Percentiles rank a stretch among this genome's conserved stretches.
Evolutionary conservation across 2,329 filamentous ascomycete genomes (phyloP).

Genomic region (Xylaria arbuscula): DNA sequence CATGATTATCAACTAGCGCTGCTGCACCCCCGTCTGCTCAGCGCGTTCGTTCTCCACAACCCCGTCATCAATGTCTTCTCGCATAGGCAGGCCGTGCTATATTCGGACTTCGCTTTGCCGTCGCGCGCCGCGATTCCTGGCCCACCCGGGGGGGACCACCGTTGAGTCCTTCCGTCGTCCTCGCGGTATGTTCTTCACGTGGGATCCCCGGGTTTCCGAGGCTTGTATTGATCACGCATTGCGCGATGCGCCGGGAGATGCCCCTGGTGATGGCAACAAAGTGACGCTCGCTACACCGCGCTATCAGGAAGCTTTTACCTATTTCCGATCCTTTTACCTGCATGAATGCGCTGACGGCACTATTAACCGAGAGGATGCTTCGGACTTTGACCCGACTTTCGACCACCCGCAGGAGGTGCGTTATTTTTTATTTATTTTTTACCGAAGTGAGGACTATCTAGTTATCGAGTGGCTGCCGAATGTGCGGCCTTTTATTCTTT

Average conservation of each 20-base stretch:
- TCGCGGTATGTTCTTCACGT: conserved; percentile 73
- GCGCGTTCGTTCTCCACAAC: conserved; percentile 78
- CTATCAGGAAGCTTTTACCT: conserved; percentile 85
- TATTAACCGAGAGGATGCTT: no score
- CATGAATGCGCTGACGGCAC: no score
- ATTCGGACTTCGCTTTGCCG: conserved; percentile 65
- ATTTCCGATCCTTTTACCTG: conserved; percentile 66
- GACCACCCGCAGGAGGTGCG: conserved; percentile 11
- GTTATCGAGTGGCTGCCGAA: conserved; percentile 18
- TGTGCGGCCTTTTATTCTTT: conserved; percentile 23
- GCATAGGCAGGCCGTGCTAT: conserved; percentile 51
- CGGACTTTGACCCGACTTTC: neutral
- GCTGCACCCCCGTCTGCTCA: conserved; percentile 62
- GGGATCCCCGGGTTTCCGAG: conserved; percentile 82
- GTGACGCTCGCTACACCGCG: conserved; percentile 82
- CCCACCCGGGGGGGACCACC: conserved; percentile 76
- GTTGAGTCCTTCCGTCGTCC: conserved; percentile 71
- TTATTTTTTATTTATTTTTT: conserved; percentile 17
- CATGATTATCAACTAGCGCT: conserved; percentile 70
- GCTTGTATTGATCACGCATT: conserved; percentile 77
- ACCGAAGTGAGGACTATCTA: conserved; percentile 20
- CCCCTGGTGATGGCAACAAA: conserved; percentile 46
- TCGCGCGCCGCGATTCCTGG: conserved; percentile 80
- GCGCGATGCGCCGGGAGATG: conserved; percentile 68
- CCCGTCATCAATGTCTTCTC: conserved; percentile 73